A percentile compares a stretch with the other conserved stretches of the same genome.
Conservation (phyloP, 2,329 filamentous ascomycete genomes). For the Diplodia intermedia region DNA sequence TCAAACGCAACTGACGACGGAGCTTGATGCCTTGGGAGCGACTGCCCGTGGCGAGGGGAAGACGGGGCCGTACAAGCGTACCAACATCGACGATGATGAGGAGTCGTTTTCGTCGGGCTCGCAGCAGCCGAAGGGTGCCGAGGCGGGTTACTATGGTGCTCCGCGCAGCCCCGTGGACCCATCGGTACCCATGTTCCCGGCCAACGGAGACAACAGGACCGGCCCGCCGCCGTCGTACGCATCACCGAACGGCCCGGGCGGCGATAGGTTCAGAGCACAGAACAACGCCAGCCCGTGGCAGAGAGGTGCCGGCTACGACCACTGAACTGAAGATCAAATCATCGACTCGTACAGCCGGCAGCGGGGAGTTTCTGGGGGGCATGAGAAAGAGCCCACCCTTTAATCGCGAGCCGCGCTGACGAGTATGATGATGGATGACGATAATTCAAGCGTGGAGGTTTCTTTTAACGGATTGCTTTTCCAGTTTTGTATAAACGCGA, state of each 20-base stretch:
- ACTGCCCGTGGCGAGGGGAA: constrained; percentile 81
- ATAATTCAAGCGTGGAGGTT: constrained; percentile 29
- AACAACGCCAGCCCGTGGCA: constrained; percentile 70
- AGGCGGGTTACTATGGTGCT: constrained; percentile 46
- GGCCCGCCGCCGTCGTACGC: constrained; percentile 42
- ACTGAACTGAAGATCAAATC: constrained; percentile 54
- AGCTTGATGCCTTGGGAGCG: constrained; percentile 86
- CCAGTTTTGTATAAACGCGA: constrained; percentile 31
- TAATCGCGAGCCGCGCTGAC: constrained; percentile 12
- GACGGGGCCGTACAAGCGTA: constrained; percentile 56
- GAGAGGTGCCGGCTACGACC: constrained; percentile 69
- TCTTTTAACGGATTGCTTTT: constrained; percentile 30
- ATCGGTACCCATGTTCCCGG: constrained; percentile 56
- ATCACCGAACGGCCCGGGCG: constrained; percentile 45
- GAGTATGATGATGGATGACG: constrained; percentile 28
- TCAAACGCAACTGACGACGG: constrained; percentile 83
- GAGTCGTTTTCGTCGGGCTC: constrained; percentile 70
- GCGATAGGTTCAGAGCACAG: constrained; percentile 52
- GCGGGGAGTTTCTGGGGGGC: constrained; percentile 14
- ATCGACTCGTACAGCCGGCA: constrained; percentile 35
- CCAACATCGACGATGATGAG: constrained; percentile 75
- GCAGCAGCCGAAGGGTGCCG: constrained; percentile 51
- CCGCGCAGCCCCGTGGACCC: constrained; percentile 58
- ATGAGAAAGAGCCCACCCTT: constrained; percentile 1
- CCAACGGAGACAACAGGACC: constrained; percentile 48